Evolutionary conservation across 805 yeast species (phyloP).

Genomic region (Starmera amethionina): DNA sequence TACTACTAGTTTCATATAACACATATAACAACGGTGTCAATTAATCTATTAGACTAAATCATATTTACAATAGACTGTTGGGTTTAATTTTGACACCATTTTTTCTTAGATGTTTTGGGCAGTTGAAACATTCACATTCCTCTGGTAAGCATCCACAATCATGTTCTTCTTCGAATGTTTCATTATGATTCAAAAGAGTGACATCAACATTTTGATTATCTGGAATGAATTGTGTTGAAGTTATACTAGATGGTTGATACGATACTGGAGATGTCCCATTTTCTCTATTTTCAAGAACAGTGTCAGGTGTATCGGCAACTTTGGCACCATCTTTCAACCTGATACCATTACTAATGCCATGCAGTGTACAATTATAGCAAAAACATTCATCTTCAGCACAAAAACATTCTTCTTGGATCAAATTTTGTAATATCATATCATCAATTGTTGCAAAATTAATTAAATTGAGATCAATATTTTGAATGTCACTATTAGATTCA

Average conservation of each 20-base stretch:
- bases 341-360: constrained; percentile 16
- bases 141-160: constrained; percentile 15
- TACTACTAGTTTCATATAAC: too few relatives aligned
- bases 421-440: constrained; percentile 9
- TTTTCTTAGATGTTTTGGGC: constrained; percentile 12
- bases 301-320: constrained; percentile 1
- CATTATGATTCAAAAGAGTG: too few relatives aligned
- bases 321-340: constrained; percentile 9
- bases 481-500: not conserved
- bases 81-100: constrained; percentile 9
- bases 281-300: not conserved
- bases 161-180: constrained; percentile 1
- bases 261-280: too few relatives aligned
- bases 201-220: too few relatives aligned
- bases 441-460: constrained; percentile 13
- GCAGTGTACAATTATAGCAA: constrained; percentile 15
- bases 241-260: too few relatives aligned
- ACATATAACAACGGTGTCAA: too few relatives aligned
- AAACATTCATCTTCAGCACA: constrained; percentile 9
- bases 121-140: constrained; percentile 15
- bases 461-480: not conserved
- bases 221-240: too few relatives aligned
- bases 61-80: too few relatives aligned
- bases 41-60: too few relatives aligned
- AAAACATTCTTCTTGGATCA: constrained; percentile 10